These are phyloP conservation scores for Manihot esculenta DNA, from an alignment of 441 rosid genomes.

Conservation along the genomic window DNA sequence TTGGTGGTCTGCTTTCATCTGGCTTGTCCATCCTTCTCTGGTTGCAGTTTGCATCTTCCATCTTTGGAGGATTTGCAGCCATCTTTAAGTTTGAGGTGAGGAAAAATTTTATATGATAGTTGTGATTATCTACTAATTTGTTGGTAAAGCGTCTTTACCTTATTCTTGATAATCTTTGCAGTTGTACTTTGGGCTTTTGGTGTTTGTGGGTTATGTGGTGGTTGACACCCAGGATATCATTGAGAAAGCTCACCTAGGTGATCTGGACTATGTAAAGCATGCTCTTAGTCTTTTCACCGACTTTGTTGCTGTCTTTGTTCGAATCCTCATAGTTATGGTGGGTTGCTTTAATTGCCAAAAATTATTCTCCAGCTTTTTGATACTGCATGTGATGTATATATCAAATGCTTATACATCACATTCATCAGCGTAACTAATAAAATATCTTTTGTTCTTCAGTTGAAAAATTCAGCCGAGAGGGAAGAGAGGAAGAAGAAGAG, in stretches of 20 bases:
- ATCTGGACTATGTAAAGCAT: constrained; percentile 79
- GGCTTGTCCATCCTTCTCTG: constrained; percentile 64
- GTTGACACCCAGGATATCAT: constrained; percentile 90
- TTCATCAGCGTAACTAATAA: neutral
- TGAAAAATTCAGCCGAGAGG: constrained; percentile 63
- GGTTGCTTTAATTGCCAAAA: constrained; percentile 10
- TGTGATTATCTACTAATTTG: neutral
- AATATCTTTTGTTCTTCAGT: constrained; percentile 34
- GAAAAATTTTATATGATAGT: neutral
- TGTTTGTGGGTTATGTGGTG: constrained; percentile 76
- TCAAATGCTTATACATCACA: too few relatives aligned
- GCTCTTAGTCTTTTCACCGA: constrained; percentile 70
- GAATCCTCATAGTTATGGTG: constrained; percentile 76
- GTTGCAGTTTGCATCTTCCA: constrained; percentile 67
- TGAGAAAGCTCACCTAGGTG: constrained; percentile 81
- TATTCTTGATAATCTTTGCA: constrained; percentile 25
- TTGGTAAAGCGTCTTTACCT: neutral
- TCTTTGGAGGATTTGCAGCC: constrained; percentile 76
- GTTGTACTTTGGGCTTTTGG: constrained; percentile 49
- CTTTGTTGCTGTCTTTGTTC: constrained; percentile 64
- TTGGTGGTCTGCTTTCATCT: constrained; percentile 81
- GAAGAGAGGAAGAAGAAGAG: constrained; percentile 65
- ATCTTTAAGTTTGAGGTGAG: constrained; percentile 68
- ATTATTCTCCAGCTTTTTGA: neutral
- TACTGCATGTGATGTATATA: too few relatives aligned